Percentiles rank a stretch among this genome's conserved stretches.
phyloP scores from a whole-genome alignment of 164 flowering plant species.

The Aristolochia fimbriata region DNA sequence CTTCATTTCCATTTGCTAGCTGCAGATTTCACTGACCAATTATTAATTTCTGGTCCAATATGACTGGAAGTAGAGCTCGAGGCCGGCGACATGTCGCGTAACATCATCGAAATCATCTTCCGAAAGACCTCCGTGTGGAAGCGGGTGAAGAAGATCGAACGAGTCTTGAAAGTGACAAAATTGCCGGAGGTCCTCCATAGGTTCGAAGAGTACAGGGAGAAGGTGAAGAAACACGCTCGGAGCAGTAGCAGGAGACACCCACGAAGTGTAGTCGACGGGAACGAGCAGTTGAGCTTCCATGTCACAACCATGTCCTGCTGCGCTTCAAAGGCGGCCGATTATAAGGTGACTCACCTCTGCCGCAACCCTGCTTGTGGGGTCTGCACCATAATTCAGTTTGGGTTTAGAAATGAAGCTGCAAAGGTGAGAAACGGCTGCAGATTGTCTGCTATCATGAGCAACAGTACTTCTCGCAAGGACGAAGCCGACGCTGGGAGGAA shows the following conservation, averaged over 20 bases:
- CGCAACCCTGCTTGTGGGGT: conserved; percentile 23
- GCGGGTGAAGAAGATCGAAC: conserved; percentile 16
- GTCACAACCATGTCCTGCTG: conserved; percentile 30
- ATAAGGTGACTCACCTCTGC: conserved; percentile 22
- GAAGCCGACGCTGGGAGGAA: conserved; percentile 3
- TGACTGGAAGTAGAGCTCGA: conserved; percentile 18
- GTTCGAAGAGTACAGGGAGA: conserved; percentile 40
- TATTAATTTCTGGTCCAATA: too few species aligned
- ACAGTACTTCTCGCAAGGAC: conserved; percentile 3
- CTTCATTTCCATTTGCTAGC: too few species aligned
- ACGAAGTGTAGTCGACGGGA: conserved; percentile 40
- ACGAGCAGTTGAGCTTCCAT: conserved; percentile 36
- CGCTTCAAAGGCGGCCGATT: conserved; percentile 1
- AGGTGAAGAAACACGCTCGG: conserved; percentile 27
- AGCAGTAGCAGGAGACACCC: conserved; percentile 18
- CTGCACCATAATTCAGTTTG: conserved; percentile 28
- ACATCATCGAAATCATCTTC: conserved; percentile 37
- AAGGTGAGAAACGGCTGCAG: conserved; percentile 16
- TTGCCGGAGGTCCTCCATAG: conserved; percentile 18
- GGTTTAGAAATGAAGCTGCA: conserved; percentile 18
- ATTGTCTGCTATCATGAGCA: conserved; percentile 17
- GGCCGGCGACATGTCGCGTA: conserved; percentile 40
- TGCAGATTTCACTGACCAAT: neutral
- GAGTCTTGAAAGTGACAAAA: conserved; percentile 33
- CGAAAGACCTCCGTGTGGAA: conserved; percentile 17